Evolutionary conservation across 2,329 filamentous ascomycete genomes (phyloP).

Genomic region (Purpureocillium lavendulum): DNA sequence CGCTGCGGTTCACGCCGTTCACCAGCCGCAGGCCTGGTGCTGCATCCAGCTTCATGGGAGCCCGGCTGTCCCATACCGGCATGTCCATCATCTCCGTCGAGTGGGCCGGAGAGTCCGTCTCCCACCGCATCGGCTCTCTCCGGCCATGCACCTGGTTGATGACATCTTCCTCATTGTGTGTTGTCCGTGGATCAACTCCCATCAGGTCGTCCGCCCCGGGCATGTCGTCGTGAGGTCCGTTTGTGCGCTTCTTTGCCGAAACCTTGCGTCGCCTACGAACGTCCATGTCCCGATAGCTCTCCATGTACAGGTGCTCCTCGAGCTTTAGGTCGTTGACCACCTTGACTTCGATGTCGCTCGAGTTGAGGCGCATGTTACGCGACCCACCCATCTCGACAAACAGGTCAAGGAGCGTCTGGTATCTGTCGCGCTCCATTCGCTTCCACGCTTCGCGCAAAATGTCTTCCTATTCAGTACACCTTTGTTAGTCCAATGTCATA

Average conservation of each 20-base stretch:
- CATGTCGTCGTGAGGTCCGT: constrained; percentile 20
- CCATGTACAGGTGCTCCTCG: constrained; percentile 29
- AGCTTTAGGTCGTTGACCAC: constrained; percentile 34
- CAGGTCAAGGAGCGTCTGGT: constrained; percentile 29
- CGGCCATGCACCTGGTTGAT: constrained; percentile 22
- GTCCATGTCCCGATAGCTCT: constrained; percentile 26
- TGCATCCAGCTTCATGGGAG: constrained; percentile 19
- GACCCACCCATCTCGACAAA: constrained; percentile 44
- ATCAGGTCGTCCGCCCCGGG: constrained; percentile 32
- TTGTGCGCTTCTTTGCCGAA: constrained; percentile 18
- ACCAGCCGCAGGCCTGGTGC: constrained; percentile 1
- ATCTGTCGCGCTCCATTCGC: constrained; percentile 33
- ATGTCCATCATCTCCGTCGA: constrained; percentile 18
- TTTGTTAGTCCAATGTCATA: neutral
- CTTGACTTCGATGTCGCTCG: constrained; percentile 39
- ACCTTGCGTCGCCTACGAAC: constrained; percentile 33
- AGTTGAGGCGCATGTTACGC: constrained; percentile 38
- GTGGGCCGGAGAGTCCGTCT: constrained; percentile 14
- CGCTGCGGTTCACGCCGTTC: neutral
- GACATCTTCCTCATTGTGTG: constrained; percentile 22
- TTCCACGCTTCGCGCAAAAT: constrained; percentile 30
- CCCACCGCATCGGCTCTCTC: constrained; percentile 13
- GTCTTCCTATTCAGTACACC: constrained; percentile 23
- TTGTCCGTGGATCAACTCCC: constrained; percentile 22
- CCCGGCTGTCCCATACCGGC: constrained; percentile 18